A percentile compares a stretch with the other conserved stretches of the same genome.
These are phyloP conservation scores for Geotrichum reessii DNA, from an alignment of 1,139 yeast genomes.

Conservation along the genomic window DNA sequence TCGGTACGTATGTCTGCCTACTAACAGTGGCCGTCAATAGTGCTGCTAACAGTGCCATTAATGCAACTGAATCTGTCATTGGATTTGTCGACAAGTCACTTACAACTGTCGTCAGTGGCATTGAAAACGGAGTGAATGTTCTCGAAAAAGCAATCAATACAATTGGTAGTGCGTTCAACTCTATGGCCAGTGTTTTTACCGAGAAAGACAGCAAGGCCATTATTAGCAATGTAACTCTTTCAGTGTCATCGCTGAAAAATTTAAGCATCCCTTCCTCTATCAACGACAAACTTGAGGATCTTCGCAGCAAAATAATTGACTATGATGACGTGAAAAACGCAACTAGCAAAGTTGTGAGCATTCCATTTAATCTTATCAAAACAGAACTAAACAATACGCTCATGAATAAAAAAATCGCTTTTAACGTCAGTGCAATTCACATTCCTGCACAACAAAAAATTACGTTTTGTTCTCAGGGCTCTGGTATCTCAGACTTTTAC, in stretches of 20 bases:
- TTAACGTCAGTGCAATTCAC: constrained; percentile 18
- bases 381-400: constrained; percentile 34
- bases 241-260: constrained; percentile 51
- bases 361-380: constrained; percentile 52
- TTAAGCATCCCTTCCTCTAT: constrained; percentile 61
- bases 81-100: constrained; percentile 57
- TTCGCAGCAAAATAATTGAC: constrained; percentile 49
- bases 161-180: constrained; percentile 37
- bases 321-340: constrained; percentile 51
- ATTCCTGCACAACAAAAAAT: constrained; percentile 16
- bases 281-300: constrained; percentile 45
- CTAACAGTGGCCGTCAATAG: constrained; percentile 69
- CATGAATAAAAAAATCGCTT: constrained; percentile 13
- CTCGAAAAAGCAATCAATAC: constrained; percentile 48
- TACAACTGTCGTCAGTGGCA: constrained; percentile 47
- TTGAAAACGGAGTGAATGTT: constrained; percentile 55
- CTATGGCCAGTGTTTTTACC: constrained; percentile 51
- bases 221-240: constrained; percentile 45
- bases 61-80: constrained; percentile 61
- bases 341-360: constrained; percentile 43
- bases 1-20: constrained; percentile 85
- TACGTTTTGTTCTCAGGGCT: constrained; percentile 25
- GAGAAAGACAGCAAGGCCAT: constrained; percentile 37
- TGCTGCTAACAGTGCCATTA: constrained; percentile 64
- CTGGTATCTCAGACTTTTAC: constrained; percentile 33